Evolutionary conservation across 306 rosid species (phyloP).

Genomic region (Crataegus laevigata): DNA sequence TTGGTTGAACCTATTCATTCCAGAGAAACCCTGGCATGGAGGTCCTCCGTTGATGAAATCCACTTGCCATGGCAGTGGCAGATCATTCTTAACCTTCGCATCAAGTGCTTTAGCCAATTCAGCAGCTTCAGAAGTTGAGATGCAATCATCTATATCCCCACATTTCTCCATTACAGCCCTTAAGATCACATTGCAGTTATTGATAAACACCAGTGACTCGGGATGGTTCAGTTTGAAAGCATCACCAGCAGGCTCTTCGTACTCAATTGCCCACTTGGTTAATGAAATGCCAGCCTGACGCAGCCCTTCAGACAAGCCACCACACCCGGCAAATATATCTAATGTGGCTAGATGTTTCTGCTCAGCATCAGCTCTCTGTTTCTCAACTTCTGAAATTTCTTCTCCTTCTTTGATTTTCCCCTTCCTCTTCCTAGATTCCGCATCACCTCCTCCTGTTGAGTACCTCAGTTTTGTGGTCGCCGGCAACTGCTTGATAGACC

Average conservation of each 20-base stretch:
- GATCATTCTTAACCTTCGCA: slow-evolving; percentile 42
- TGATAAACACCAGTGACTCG: slow-evolving; percentile 64
- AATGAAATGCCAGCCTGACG: slow-evolving; percentile 58
- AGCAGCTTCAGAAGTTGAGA: slow-evolving; percentile 75
- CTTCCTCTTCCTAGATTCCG: slow-evolving; percentile 73
- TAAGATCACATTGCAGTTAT: slow-evolving; percentile 88
- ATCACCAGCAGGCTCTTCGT: slow-evolving; percentile 93
- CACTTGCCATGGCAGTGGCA: slow-evolving; percentile 88
- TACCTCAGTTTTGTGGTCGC: slow-evolving; percentile 54
- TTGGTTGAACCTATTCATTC: slow-evolving; percentile 89
- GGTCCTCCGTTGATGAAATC: slow-evolving; percentile 99
- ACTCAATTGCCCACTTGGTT: slow-evolving; percentile 98
- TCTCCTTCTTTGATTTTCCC: slow-evolving; percentile 89
- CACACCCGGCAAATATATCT: slow-evolving; percentile 97
- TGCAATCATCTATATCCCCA: slow-evolving; percentile 85
- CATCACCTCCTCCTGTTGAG: slow-evolving; percentile 45
- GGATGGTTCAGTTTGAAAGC: slow-evolving; percentile 84
- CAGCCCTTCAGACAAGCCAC: slow-evolving; percentile 90
- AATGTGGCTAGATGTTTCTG: slow-evolving; percentile 60
- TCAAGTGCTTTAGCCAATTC: slow-evolving; percentile 57
- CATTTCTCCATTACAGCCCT: slow-evolving; percentile 91
- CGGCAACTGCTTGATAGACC: slow-evolving; percentile 66
- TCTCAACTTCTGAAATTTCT: slow-evolving; percentile 30
- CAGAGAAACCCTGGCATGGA: slow-evolving; percentile 99
- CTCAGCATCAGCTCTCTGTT: slow-evolving; percentile 23